Conservation (phyloP, 805 yeast genomes). For the Tetrapisispora fleetii region DNA sequence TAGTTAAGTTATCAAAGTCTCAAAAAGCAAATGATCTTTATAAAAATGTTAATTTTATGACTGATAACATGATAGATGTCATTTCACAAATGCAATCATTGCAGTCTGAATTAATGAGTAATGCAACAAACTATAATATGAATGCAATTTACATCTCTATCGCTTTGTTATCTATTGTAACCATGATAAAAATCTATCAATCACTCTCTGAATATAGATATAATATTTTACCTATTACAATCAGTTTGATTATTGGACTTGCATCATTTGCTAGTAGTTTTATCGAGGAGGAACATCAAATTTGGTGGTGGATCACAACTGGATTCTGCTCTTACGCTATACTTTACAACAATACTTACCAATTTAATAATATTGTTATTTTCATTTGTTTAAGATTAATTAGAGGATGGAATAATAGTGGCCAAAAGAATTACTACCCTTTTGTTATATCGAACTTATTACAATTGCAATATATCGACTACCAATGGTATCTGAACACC, state of each 20-base stretch:
- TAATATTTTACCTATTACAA: conserved; percentile 12
- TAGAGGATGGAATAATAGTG: conserved; percentile 82
- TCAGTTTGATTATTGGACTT: conserved; percentile 35
- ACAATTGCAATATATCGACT: conserved; percentile 13
- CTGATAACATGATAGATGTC: conserved; percentile 11
- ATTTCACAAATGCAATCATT: conserved; percentile 35
- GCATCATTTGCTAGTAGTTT: conserved; percentile 79
- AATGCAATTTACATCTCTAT: conserved; percentile 33
- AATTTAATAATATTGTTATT: conserved; percentile 9
- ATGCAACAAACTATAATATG: conserved; percentile 69
- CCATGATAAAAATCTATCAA: conserved; percentile 1
- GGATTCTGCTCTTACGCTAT: conserved; percentile 18
- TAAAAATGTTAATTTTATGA: conserved; percentile 3
- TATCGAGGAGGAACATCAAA: conserved; percentile 91
- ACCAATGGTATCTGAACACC: conserved; percentile 41
- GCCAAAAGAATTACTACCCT: conserved; percentile 63
- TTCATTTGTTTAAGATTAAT: conserved; percentile 42
- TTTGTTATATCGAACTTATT: conserved; percentile 41
- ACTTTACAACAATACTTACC: conserved; percentile 2
- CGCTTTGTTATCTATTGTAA: conserved; percentile 9
- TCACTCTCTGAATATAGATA: neutral
- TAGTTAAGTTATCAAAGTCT: conserved; percentile 28
- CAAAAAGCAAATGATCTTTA: conserved; percentile 2
- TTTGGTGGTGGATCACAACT: conserved; percentile 79
- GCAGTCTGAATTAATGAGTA: conserved; percentile 42